Evolutionary conservation across 164 flowering plant genomes (phyloP).

Genomic region (Stephania japonica): DNA sequence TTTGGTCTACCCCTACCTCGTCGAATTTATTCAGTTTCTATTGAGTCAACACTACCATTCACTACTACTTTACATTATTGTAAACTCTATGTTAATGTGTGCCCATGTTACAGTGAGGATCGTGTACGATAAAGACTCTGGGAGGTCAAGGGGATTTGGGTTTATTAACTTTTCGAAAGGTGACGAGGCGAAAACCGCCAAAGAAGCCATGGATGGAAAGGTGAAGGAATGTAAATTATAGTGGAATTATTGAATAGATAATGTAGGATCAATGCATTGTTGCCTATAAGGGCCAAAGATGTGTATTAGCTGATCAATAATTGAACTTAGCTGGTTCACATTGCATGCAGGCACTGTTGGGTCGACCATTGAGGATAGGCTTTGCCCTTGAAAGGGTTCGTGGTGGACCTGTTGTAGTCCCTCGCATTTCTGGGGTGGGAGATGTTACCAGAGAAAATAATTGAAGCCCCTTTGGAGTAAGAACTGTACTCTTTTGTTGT

Average conservation of each 20-base stretch:
- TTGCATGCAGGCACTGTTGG: constrained; percentile 67
- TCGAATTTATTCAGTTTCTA: too few species aligned
- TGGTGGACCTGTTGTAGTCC: constrained; percentile 73
- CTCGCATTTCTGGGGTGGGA: constrained; percentile 44
- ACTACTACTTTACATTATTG: not conserved
- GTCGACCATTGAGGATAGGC: constrained; percentile 75
- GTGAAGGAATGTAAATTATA: constrained; percentile 20
- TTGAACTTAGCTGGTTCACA: constrained; percentile 5
- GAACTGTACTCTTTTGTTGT: not conserved
- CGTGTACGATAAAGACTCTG: constrained; percentile 68
- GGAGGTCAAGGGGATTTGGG: constrained; percentile 91
- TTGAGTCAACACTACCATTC: too few species aligned
- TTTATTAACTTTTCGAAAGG: constrained; percentile 61
- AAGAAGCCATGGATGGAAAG: constrained; percentile 93
- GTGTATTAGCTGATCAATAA: not conserved
- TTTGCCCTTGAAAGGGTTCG: constrained; percentile 77
- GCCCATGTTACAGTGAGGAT: constrained; percentile 48
- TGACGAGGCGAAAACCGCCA: constrained; percentile 57
- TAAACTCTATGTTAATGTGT: not conserved
- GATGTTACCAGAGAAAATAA: constrained; percentile 12
- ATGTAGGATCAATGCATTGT: not conserved
- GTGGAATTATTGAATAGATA: not conserved
- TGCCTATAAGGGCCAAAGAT: not conserved
- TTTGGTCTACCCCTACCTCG: too few species aligned
- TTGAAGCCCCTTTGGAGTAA: constrained; percentile 18